Evolutionary conservation across 2,329 filamentous ascomycete species (phyloP), one percentile per base, ranked within the genome.

Genomic region (Daldinia sp.): DNA sequence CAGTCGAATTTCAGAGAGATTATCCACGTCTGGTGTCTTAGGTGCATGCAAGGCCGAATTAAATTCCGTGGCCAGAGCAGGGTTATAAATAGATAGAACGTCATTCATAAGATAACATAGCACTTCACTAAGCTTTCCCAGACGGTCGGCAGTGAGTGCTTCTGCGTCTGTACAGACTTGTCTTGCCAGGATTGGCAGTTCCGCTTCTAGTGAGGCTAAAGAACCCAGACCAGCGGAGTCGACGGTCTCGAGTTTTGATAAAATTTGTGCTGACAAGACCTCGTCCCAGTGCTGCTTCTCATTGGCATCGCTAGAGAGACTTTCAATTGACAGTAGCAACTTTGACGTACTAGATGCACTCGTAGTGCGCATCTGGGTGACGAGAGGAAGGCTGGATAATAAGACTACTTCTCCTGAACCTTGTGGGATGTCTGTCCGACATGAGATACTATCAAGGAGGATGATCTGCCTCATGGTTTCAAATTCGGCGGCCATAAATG

Each of bases 151-250:
- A 3, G 82, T 78, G 46, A 91, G 78, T 28, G 87, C 79, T 35
- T 80, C 74, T 60, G 84, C 85, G 65, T 87, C 82, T 39, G 79
- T 76, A 54, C 85, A 80, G 28, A 92, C 73, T 63, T 88, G 85
- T 50, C 83, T 83, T 9, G 87, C 88, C 66, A 92, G 81, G 2
- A 86, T 81, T 7, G 89, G 88, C 56, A 92, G 79, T 74, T 93
- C 91, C 1, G 83, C 81, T 77, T 92, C 89, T 0, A 93, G 82
- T 18, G 91, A 82, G 50, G 86, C 83, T 54, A 93, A 80, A 46
- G 89, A 87, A 51, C 85, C 85, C 42, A 93, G 80, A 51, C 82
- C 86, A 0, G 90, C 87, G 26, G 84, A 81, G 12, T 81, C 79
- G 18, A 89, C 78, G 1, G 78, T 80, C 57, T 85, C 81, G 53